Evolutionary conservation across 2,329 filamentous ascomycete species (phyloP).

Genomic region (Aspergillus fischeri): DNA sequence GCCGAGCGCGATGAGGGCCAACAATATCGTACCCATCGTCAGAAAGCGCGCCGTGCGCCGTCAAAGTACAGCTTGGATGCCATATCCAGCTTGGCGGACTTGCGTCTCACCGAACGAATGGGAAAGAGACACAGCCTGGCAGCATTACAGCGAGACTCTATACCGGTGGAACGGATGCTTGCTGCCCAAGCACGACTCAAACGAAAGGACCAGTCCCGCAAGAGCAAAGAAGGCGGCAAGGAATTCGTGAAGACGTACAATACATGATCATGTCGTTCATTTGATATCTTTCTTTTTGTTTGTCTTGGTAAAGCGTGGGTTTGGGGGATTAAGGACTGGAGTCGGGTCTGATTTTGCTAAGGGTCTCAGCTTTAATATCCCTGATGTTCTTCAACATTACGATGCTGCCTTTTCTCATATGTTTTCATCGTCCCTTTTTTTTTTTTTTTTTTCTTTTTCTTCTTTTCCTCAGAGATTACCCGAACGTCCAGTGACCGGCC

Average conservation of each 20-base stretch:
- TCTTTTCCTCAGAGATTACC: background rate
- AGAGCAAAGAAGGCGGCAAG: constrained; percentile 27
- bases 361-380: background rate
- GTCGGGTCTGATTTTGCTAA: background rate
- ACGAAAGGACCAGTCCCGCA: constrained; percentile 24
- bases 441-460: no score
- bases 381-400: background rate
- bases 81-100: constrained; percentile 18
- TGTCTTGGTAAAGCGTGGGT: background rate
- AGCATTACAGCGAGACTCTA: constrained; percentile 19
- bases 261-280: background rate
- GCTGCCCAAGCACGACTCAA: constrained; percentile 35
- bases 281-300: background rate
- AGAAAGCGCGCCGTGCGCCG: constrained; percentile 19
- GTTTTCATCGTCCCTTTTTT: background rate
- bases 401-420: background rate
- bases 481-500: background rate
- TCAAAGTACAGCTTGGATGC: constrained; percentile 29
- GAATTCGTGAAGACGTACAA: constrained; percentile 25
- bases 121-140: constrained; percentile 19
- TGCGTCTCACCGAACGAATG: constrained; percentile 17
- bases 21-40: constrained; percentile 18
- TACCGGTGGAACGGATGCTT: constrained; percentile 31
- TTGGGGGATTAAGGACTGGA: background rate
- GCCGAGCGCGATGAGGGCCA: constrained; percentile 15